Conservation (phyloP, 345 rosid species). For the Salix arbutifolia region DNA sequence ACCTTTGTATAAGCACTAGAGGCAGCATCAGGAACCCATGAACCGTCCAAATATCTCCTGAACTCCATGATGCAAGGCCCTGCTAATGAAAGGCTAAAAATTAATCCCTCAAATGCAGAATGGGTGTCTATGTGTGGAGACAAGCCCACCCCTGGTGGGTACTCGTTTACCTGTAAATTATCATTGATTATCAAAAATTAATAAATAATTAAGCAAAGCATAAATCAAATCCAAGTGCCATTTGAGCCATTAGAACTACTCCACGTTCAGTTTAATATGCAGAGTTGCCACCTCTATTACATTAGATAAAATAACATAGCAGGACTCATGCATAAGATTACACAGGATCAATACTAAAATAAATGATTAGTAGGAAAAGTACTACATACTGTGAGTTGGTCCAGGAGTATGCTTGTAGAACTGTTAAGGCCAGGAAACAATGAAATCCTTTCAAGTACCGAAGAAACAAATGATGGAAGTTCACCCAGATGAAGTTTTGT, state of each 20-base stretch:
- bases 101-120: slow-evolving; percentile 86
- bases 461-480: slow-evolving; percentile 74
- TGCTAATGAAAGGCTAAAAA: slow-evolving; percentile 91
- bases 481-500: slow-evolving; percentile 59
- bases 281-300: neutral
- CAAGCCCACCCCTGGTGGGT: slow-evolving; percentile 92
- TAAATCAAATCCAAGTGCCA: too few species aligned
- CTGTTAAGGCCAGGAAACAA: slow-evolving; percentile 35
- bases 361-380: slow-evolving; percentile 1
- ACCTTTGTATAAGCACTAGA: slow-evolving; percentile 29
- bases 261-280: neutral
- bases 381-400: slow-evolving; percentile 80
- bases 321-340: neutral
- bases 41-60: slow-evolving; percentile 59
- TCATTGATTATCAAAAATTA: slow-evolving; percentile 16
- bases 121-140: slow-evolving; percentile 98
- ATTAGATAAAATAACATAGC: neutral
- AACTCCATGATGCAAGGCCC: slow-evolving; percentile 99
- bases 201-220: neutral
- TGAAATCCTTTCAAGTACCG: slow-evolving; percentile 51
- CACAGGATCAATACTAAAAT: neutral
- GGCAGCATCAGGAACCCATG: slow-evolving; percentile 34
- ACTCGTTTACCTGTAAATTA: slow-evolving; percentile 75
- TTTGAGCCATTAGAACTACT: neutral
- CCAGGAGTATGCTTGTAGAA: slow-evolving; percentile 44